Base-by-base conservation (phyloP, 805 yeast genomes). In the Pichia insulana region DNA sequence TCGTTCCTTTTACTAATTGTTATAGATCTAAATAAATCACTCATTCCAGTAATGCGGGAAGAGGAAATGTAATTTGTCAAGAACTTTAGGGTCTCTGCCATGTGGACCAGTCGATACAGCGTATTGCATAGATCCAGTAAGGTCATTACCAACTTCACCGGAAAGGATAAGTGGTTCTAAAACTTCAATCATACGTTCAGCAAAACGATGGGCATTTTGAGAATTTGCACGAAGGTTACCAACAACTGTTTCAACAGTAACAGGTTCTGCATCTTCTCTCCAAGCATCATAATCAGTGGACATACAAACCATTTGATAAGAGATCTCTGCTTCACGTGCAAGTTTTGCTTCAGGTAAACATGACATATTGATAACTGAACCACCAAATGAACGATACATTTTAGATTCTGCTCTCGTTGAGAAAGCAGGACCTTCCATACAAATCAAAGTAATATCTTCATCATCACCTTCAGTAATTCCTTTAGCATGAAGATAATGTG, bases 381-480 rank as follows among this genome's bases (percentile, higher is more conserved):
- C 97, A 44, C 96, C 97, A 81, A 92, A 84, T 30, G 83, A 67
- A 48, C 74, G 68, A 69, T 92, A 92, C 65, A 92, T 65, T 59
- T 74, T 75, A 12, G 97, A 88, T 67, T 92, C 99, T 9, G 98
- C 97, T 51, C 99, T 75, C 12, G 98, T 92, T 31, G 94, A 81
- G 64, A 92, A 92, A 39, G 92, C 96, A 3, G 99, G 99, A 34
- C 99, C 99, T 65, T 90, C 99, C 99, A 92, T 92, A 63, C 98
- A 92, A 49, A 92, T 74, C 33, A 92, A 77, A 7, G 94, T 83
- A 45, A 84, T 66, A 56, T 90, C 97, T 44, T 76, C 79, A 28
- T 65, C 65, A 51, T 78, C 80, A 39, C n/a, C n/a, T n/a, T n/a
- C n/a, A n/a, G n/a, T n/a, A n/a, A 86, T 67, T 42, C 61, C 65